These are phyloP conservation scores for Kurtzmaniella quercitrusa DNA, from an alignment of 1,139 yeast genomes.

Conservation along the genomic window DNA sequence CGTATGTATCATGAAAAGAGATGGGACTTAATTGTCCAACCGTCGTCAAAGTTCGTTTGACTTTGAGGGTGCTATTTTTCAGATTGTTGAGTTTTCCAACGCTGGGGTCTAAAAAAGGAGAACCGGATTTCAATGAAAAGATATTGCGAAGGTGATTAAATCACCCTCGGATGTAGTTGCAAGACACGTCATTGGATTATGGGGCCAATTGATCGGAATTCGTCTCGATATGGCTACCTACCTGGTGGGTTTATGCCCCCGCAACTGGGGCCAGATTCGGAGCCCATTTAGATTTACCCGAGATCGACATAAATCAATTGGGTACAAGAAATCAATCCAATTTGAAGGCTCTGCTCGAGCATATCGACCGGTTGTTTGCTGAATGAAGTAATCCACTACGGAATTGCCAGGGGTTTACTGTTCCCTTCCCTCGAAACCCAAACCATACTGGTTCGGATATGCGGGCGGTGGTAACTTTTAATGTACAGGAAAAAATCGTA, in stretches of 20 bases:
- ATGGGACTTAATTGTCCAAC: neutral
- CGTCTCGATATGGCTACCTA: neutral
- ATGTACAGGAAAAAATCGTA: neutral
- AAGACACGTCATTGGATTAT: neutral
- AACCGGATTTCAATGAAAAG: too few relatives aligned
- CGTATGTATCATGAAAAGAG: slow-evolving; percentile 42
- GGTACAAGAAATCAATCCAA: too few relatives aligned
- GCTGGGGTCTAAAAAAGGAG: too few relatives aligned
- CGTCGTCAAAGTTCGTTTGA: neutral
- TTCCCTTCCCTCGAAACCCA: neutral
- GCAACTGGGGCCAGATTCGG: too few relatives aligned
- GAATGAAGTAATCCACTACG: too few relatives aligned
- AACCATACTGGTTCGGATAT: neutral
- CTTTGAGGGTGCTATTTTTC: neutral
- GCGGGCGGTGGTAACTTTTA: neutral
- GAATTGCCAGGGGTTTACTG: too few relatives aligned
- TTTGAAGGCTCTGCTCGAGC: too few relatives aligned
- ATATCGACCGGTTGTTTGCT: too few relatives aligned
- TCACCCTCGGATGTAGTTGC: neutral
- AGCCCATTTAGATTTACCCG: too few relatives aligned
- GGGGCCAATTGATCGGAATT: neutral
- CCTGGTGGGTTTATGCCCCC: too few relatives aligned
- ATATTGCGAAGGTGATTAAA: neutral
- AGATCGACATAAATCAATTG: too few relatives aligned
- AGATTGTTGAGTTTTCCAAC: neutral